Base-by-base conservation (phyloP, 352 stramenopile genomes). In the Globisporangium paroecandrum region DNA sequence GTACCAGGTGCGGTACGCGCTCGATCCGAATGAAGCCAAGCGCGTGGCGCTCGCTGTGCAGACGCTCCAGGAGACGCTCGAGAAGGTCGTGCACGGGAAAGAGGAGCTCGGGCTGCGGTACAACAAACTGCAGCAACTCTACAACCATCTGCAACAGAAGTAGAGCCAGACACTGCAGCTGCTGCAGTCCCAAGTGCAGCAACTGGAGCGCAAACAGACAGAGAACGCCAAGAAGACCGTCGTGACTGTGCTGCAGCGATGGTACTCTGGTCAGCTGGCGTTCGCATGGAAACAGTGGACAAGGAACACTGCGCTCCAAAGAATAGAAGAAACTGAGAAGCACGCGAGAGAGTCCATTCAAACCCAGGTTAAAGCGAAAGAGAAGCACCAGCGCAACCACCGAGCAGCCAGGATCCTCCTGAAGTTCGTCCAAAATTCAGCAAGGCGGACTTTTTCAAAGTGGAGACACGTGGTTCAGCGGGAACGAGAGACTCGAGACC, bases 11-110 rank as follows among this genome's bases (percentile, higher is more conserved):
- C 69, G 68, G 6, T 80, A 84, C 25, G 73, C 80, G 3, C 72
- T 90, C 13, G 83, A 93, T 46, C 85, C 83, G 20, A 71, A 86
- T 4, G 79, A 75, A 47, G 57, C 74, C 3, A 83, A 89, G 54
- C 73, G 83, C 22, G 75, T 82, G 32, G 79, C 82, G 12, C 53
- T 89, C 24, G 77, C 85, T 0, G 77, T 85, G 8, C 71, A 81
- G 24, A 82, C 75, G 22, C 71, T 90, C 53, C 77, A 90, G 32
- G 72, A 90, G 15, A 74, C 85, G 27, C 75, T 95, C 25, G 79
- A 91, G 8, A 74, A 78, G 18, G 73, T 78, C 1, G 59, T 89
- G 34, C 63, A 80, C 18, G 83, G 92, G 55, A 91, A 93, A 58
- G 83, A 91, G n/a, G 81, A 89, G 64, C 68, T 95, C 13, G 69